Base-by-base conservation (phyloP, 1,284 basidiomycete genomes). In the Ganoderma meredithae region DNA sequence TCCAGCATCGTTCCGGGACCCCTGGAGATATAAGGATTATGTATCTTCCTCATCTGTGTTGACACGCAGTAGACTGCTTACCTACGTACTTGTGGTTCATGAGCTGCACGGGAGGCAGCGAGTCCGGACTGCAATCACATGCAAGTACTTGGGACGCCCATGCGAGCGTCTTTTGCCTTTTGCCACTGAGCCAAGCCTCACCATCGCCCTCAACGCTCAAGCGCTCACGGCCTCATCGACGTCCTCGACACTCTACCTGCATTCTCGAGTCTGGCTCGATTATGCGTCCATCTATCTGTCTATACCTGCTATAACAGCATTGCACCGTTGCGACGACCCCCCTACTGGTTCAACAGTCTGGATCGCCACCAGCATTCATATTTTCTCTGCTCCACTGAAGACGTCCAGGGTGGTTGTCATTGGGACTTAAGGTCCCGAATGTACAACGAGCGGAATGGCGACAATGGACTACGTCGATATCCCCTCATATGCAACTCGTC, bases 401-500 rank as follows among this genome's bases (percentile, higher is more conserved):
- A n/a, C 31, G 17, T 22, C 25, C 56, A 25, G 19, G 40, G 56
- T 12, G 8, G 3, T 22, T 52, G 22, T 10, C 8, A 47, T n/a
- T 47, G 44, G 8, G 17, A 39, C 39, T 12, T 6, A 66, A 27
- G 25, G 10, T 41, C 3, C 25, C 19, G 25, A 33, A 17, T 44
- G 25, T 31, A n/a, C 33, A 13, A 15, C 27, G 9, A 36, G 43
- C 31, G n/a, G 33, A 52, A 78, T 86, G 85, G 81, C 84, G 59
- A 81, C 81, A 22, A 78, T 88, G 41, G 84, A 86, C 63, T 89
- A 88, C 73, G 81, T 88, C 63, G 82, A 84, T 2, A 79, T 89
- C 47, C 87, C 87, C 0, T 61, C 81, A 19, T 82, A 81, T 59
- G 86, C 83, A 0, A 80, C 82, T 13, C 81, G 82, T 1, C 81